These are phyloP conservation scores for Zymoseptoria passerinii DNA, from an alignment of 2,329 filamentous ascomycete genomes.

Conservation along the genomic window DNA sequence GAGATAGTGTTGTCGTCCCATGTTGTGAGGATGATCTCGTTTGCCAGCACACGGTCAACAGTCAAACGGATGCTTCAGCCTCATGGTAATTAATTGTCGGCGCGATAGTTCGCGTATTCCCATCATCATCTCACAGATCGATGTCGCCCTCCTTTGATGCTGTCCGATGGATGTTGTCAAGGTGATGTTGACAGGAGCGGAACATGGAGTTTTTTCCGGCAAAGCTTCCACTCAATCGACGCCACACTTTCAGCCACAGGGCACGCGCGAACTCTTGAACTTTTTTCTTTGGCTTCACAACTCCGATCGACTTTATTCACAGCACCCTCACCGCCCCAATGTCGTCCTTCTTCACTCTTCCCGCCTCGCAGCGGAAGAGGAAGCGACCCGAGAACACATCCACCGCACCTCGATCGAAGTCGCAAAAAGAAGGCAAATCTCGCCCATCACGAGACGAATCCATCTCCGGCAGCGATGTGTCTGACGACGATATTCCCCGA, in stretches of 20 bases:
- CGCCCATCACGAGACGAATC: constrained; percentile 59
- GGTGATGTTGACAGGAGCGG: background rate
- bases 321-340: constrained; percentile 38
- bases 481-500: constrained; percentile 39
- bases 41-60: too few species aligned
- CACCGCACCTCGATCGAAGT: constrained; percentile 43
- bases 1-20: constrained; percentile 27
- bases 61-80: background rate
- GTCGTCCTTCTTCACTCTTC: constrained; percentile 94
- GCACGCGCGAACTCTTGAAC: background rate
- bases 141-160: background rate
- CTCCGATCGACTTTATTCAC: background rate
- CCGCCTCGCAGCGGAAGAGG: constrained; percentile 80
- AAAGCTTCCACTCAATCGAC: background rate
- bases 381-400: constrained; percentile 58
- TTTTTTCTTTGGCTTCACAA: background rate
- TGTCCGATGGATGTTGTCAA: background rate
- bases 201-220: background rate
- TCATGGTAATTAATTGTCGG: background rate
- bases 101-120: background rate
- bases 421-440: constrained; percentile 36
- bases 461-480: constrained; percentile 77
- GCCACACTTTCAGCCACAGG: background rate
- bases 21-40: constrained; percentile 5
- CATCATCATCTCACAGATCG: background rate